These are phyloP conservation scores for Trichophyton verrucosum DNA, from an alignment of 2,329 filamentous ascomycete species.

Conservation along the genomic window DNA sequence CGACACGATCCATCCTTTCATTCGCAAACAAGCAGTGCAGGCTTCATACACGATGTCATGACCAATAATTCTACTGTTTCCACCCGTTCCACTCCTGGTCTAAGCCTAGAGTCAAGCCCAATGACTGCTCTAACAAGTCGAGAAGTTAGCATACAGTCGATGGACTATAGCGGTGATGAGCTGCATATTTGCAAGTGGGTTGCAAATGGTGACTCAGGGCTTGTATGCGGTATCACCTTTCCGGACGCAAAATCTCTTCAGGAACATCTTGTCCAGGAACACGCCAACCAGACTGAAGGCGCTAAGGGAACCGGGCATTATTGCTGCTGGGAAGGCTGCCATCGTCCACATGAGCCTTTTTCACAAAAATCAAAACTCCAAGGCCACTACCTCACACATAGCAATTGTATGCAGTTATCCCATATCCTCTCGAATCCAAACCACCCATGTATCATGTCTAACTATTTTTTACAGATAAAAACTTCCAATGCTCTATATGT, in stretches of 20 bases:
- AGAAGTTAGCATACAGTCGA: constrained; percentile 24
- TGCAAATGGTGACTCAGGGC: constrained; percentile 10
- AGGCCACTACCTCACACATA: constrained; percentile 34
- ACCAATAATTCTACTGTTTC: constrained; percentile 4
- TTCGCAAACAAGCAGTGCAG: neutral
- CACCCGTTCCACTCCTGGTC: constrained; percentile 7
- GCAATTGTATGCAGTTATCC: constrained; percentile 26
- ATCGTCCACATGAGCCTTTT: constrained; percentile 32
- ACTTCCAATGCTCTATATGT: constrained; percentile 30
- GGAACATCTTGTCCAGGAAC: constrained; percentile 27
- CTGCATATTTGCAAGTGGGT: constrained; percentile 30
- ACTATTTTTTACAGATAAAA: constrained; percentile 24
- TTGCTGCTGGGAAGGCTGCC: constrained; percentile 33
- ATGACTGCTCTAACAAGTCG: constrained; percentile 27
- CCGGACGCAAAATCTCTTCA: constrained; percentile 27
- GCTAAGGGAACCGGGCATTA: constrained; percentile 32
- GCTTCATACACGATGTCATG: neutral
- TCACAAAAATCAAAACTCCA: constrained; percentile 36
- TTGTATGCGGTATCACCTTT: constrained; percentile 27
- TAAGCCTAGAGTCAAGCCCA: constrained; percentile 16
- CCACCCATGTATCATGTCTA: neutral
- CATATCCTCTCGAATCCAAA: neutral
- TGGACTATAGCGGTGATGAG: constrained; percentile 21
- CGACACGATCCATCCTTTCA: neutral
- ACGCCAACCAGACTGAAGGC: constrained; percentile 29